Evolutionary conservation across 2,329 filamentous ascomycete genomes (phyloP), one percentile per base, ranked within the genome.

Genomic region (Cercospora sp.): DNA sequence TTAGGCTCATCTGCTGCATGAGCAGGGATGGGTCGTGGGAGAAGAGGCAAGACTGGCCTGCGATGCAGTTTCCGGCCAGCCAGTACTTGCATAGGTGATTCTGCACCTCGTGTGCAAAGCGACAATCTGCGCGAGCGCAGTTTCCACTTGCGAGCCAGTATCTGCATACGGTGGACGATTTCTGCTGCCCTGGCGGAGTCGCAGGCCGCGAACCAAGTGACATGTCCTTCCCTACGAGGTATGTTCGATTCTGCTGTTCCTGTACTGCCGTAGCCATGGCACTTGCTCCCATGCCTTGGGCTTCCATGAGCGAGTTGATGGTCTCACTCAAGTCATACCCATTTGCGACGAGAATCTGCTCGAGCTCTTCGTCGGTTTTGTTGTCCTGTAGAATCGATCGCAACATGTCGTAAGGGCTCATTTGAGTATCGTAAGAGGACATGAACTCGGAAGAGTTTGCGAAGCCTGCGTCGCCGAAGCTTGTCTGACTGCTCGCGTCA

Each of bases 41-140:
- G 82, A 99, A 99, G 68, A 97, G 92, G 79, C 95, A 99, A 3
- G 93, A 94, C 66, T 93, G 90, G 40, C 95, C 94, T 20, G 95
- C 95, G 36, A 99, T 86, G 78, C 95, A 99, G 75, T 94, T 97
- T 1, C 95, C 95, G 82, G 93, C 93, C 63, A 99, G 86, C 92
- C 94, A 99, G 79, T 98, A 98, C 92, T 98, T 98, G 94, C 95
- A 99, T 70, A 99, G 87, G 76, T 97, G 95, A 77, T 92, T 96
- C 77, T 92, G 97, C 55, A 97, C 86, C 79, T 99, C 94, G 80
- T 99, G 95, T 73, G 94, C 97, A 80, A 98, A 99, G 67, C 94
- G 90, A 79, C 95, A 99, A 80, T 99, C 95, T 68, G 94, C 94
- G 68, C 95, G 89, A 63, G 97, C 89, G 79, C 95, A 99, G 79